Conservation (phyloP, 2,329 filamentous ascomycete genomes). For the Ascochyta fabae region DNA sequence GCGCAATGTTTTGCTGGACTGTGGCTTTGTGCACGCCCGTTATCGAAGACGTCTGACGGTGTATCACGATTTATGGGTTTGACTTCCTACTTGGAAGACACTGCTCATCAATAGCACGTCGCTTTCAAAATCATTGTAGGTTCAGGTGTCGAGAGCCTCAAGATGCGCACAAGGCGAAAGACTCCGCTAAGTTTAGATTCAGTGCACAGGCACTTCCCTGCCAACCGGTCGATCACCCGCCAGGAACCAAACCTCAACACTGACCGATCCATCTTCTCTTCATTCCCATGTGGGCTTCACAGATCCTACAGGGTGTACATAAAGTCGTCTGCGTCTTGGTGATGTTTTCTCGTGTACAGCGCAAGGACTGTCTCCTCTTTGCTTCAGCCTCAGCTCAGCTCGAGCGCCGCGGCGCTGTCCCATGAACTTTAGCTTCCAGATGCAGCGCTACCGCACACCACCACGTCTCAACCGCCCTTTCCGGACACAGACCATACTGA, state of each 20-base stretch:
- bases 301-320: background rate
- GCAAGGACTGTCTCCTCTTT: background rate
- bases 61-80: background rate
- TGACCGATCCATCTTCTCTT: background rate
- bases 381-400: conserved; percentile 16
- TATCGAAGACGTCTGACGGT: background rate
- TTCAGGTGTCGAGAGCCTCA: background rate
- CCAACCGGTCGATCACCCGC: conserved; percentile 13
- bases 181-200: conserved; percentile 9
- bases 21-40: background rate
- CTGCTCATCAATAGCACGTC: background rate
- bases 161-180: background rate
- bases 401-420: conserved; percentile 10
- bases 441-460: conserved; percentile 13
- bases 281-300: background rate
- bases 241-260: conserved; percentile 8
- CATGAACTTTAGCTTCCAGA: conserved; percentile 11
- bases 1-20: background rate
- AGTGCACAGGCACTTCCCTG: conserved; percentile 6
- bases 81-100: background rate
- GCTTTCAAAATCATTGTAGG: background rate
- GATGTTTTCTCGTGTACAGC: background rate
- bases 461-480: conserved; percentile 15
- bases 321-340: too few relatives aligned
- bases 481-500: conserved; percentile 5